A percentile compares a stretch with the other conserved stretches of the same genome.
phyloP scores from a whole-genome alignment of 495 filamentous ascomycete genomes.

The Podospora didyma region DNA sequence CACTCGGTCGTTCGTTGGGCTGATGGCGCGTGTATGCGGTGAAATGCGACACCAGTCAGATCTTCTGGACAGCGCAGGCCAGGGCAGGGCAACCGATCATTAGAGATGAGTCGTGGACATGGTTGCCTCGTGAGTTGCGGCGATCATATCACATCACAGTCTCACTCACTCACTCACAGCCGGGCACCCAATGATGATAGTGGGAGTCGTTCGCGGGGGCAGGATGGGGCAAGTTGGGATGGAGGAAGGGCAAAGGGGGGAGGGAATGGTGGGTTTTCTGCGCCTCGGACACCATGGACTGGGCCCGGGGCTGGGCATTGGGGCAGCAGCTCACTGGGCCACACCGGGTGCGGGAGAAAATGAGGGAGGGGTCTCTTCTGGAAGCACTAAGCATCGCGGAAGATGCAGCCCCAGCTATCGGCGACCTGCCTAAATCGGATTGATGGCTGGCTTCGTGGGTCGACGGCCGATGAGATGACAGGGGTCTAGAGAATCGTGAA shows the following conservation, averaged over 20 bases:
- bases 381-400: slow-evolving; percentile 22
- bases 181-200: background rate
- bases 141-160: background rate
- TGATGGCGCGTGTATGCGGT: background rate
- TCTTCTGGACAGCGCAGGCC: slow-evolving; percentile 7
- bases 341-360: slow-evolving; percentile 4
- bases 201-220: slow-evolving; percentile 4
- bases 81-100: slow-evolving; percentile 17
- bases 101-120: slow-evolving; percentile 22
- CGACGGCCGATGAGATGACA: slow-evolving; percentile 19
- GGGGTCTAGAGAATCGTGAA: slow-evolving; percentile 18
- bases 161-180: slow-evolving; percentile 11
- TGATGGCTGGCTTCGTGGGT: slow-evolving; percentile 30
- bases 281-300: background rate
- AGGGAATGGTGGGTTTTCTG: slow-evolving; percentile 11
- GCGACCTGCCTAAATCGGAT: slow-evolving; percentile 36
- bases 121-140: slow-evolving; percentile 16
- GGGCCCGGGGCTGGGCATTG: background rate
- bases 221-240: background rate
- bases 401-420: slow-evolving; percentile 25
- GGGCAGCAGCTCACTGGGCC: background rate
- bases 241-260: background rate
- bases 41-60: background rate
- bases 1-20: slow-evolving; percentile 11
- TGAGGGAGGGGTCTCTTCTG: slow-evolving; percentile 16